Base-by-base conservation (phyloP, 768 basidiomycete species). In the Punctularia strigosozonata region DNA sequence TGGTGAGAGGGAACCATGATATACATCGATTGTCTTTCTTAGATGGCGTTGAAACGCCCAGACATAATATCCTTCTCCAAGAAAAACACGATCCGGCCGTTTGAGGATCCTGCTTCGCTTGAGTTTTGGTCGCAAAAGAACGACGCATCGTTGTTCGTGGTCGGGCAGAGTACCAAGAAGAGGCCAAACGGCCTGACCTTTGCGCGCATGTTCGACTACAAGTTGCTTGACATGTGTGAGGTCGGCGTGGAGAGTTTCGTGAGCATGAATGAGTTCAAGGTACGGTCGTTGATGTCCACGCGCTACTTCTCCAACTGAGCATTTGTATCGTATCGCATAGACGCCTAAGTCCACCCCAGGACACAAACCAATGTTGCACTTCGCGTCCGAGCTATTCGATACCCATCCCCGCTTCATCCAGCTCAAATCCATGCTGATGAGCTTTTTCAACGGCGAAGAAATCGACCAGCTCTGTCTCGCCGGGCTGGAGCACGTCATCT, bases 21-120 rank as follows among this genome's bases (percentile, higher is more conserved):
- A 12, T 32, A 20, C 37, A 30, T 19, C 15, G 10, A 22, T 38
- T 28, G 6, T 15, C 19, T 19, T 15, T 22, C 14, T 39, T 49
- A 95, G 92, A 91, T 92, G 80, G 78, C 87, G 3, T 71, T 98
- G 44, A 98, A 98, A 59, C 81, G 85, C 41, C 94, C 95, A 0
- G 48, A 94, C 51, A 80, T 80, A 1, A 83, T 98, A 44, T 75
- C 88, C 10, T 99, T 98, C 63, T 85, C 82, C 33, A 95, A 92
- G 58, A 94, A 95, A 60, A 98, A 98, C 56, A 55, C 62, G 19
- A 73, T 98, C 8, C 80, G 82, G 28, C 95, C 95, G 4, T 98
- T 99, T 54, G 94, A 98, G 49, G 70, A 85, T 41, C 54, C 71
- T 17, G 61, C 78, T 1, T 88, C 89, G 2, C 66, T 99, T 23